Conservation (phyloP, 345 rosid species). For the Populus simonii region DNA sequence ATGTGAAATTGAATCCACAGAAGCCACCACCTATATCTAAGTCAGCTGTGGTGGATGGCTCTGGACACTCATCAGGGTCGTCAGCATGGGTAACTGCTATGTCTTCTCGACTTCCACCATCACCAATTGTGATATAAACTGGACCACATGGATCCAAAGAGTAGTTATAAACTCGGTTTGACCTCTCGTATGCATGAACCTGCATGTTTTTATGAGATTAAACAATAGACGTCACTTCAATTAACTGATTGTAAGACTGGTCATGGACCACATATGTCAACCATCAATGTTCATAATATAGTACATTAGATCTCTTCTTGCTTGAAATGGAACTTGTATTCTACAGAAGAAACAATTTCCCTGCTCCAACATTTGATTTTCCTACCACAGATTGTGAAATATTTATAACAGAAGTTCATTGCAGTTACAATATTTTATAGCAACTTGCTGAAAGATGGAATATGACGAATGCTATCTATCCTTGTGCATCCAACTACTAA, state of each 20-base stretch:
- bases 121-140: constrained; percentile 63
- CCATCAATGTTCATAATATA: too few species aligned
- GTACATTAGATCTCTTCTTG: not conserved
- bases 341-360: not conserved
- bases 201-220: constrained; percentile 20
- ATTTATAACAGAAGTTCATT: not conserved
- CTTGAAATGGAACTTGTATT: not conserved
- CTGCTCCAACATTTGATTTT: not conserved
- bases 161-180: constrained; percentile 82
- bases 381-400: too few species aligned
- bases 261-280: too few species aligned
- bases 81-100: constrained; percentile 67
- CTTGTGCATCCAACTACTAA: not conserved
- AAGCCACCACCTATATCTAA: constrained; percentile 51
- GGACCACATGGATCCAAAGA: constrained; percentile 76
- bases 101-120: constrained; percentile 67
- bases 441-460: too few species aligned
- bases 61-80: constrained; percentile 76
- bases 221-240: not conserved
- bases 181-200: constrained; percentile 95
- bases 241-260: not conserved
- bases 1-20: constrained; percentile 74
- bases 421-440: not conserved
- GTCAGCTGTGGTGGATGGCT: constrained; percentile 51
- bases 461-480: not conserved